These are phyloP conservation scores for Calonectria multiphialidica DNA, from an alignment of 2,329 filamentous ascomycete species.

Conservation along the genomic window DNA sequence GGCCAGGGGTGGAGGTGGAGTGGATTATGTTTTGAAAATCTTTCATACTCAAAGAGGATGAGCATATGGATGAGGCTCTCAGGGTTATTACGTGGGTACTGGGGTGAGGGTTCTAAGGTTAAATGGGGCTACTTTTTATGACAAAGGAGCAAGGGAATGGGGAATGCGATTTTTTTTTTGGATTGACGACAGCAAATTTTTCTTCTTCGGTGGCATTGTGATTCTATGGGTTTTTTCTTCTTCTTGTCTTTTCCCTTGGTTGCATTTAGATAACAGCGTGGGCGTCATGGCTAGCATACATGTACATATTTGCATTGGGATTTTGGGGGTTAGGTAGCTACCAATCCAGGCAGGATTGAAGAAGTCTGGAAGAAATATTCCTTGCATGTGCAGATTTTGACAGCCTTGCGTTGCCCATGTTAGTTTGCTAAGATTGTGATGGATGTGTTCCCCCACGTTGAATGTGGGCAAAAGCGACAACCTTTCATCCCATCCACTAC, in stretches of 20 bases:
- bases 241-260: background rate
- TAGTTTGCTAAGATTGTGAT: background rate
- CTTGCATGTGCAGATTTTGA: slow-evolving; percentile 18
- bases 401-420: slow-evolving; percentile 1
- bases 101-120: slow-evolving; percentile 5
- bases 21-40: slow-evolving; percentile 73
- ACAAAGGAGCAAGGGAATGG: slow-evolving; percentile 10
- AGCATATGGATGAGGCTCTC: slow-evolving; percentile 33
- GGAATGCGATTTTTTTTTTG: background rate
- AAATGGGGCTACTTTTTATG: slow-evolving; percentile 8
- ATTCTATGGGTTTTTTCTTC: slow-evolving; percentile 1
- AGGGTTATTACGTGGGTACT: slow-evolving; percentile 17
- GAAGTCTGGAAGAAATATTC: slow-evolving; percentile 21
- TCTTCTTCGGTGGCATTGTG: background rate
- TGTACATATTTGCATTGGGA: background rate
- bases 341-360: slow-evolving; percentile 19
- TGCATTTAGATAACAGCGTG: slow-evolving; percentile 22
- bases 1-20: slow-evolving; percentile 69
- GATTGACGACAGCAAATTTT: background rate
- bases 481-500: background rate
- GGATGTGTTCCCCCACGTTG: background rate
- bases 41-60: slow-evolving; percentile 25
- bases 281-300: slow-evolving; percentile 16
- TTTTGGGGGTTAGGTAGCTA: slow-evolving; percentile 14
- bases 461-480: background rate